phyloP scores from a whole-genome alignment of 805 yeast species.

The Saccharomycopsis guyanensis region DNA sequence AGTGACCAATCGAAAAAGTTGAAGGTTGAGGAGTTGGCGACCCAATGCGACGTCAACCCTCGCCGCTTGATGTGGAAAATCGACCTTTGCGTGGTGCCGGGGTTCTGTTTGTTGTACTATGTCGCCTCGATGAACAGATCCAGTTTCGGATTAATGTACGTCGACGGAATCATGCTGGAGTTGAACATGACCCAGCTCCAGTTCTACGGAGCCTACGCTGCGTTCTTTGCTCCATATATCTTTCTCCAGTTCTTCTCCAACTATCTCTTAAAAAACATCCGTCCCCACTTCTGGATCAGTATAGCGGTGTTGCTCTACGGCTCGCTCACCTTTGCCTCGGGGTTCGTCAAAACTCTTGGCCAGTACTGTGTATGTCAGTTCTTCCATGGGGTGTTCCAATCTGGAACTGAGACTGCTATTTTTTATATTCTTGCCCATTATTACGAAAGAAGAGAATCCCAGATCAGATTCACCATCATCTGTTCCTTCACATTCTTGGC shows the following conservation, averaged over 20 bases:
- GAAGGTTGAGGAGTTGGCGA: constrained; percentile 29
- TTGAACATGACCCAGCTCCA: constrained; percentile 47
- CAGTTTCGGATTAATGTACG: constrained; percentile 63
- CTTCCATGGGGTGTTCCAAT: constrained; percentile 58
- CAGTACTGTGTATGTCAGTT: constrained; percentile 54
- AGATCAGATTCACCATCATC: constrained; percentile 58
- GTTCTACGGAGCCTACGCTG: constrained; percentile 54
- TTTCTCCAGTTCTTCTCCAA: constrained; percentile 60
- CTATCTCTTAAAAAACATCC: constrained; percentile 45
- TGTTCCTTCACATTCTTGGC: constrained; percentile 60
- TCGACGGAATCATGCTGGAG: constrained; percentile 51
- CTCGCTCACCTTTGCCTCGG: constrained; percentile 54
- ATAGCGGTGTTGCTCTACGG: constrained; percentile 54
- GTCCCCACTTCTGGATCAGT: constrained; percentile 59
- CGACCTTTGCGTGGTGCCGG: constrained; percentile 60
- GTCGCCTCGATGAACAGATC: constrained; percentile 67
- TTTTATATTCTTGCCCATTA: constrained; percentile 61
- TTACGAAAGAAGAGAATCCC: constrained; percentile 57
- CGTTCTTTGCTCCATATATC: constrained; percentile 64
- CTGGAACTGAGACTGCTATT: constrained; percentile 68
- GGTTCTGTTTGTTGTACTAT: constrained; percentile 59
- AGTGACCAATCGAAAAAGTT: constrained; percentile 9
- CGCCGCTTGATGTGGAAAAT: constrained; percentile 49
- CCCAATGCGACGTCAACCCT: constrained; percentile 40
- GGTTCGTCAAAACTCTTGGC: constrained; percentile 50